Conservation (phyloP, 169 alveolate genomes). For the Theileria parva region DNA sequence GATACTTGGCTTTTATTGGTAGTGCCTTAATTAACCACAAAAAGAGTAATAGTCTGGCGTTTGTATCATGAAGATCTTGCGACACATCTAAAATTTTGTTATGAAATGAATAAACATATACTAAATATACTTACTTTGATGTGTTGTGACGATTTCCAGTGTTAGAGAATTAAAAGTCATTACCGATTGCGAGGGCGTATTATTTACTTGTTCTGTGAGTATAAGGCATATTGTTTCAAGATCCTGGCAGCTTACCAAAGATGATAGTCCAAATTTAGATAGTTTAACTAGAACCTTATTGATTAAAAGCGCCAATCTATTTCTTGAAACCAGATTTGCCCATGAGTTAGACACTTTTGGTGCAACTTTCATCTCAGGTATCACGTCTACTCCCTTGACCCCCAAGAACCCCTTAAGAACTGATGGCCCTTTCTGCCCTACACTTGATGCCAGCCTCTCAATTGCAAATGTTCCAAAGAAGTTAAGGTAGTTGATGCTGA, state of each 20-base stretch:
- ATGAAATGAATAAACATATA: neutral
- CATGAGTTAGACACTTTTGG: constrained; percentile 80
- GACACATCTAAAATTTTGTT: neutral
- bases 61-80: constrained; percentile 29
- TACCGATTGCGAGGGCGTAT: constrained; percentile 74
- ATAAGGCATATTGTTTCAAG: constrained; percentile 60
- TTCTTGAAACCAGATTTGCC: constrained; percentile 50
- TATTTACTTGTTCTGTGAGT: constrained; percentile 62
- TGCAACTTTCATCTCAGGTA: constrained; percentile 85
- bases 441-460: constrained; percentile 87
- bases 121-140: constrained; percentile 8
- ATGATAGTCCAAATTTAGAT: constrained; percentile 12
- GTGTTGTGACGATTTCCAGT: constrained; percentile 72
- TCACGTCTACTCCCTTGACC: constrained; percentile 84
- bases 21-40: constrained; percentile 73
- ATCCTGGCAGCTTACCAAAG: neutral
- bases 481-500: constrained; percentile 88
- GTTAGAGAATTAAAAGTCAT: constrained; percentile 78
- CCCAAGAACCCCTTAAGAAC: constrained; percentile 85
- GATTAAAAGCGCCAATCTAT: constrained; percentile 53
- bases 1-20: constrained; percentile 86
- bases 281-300: constrained; percentile 36
- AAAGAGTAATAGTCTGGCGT: constrained; percentile 76
- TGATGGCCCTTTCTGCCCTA: constrained; percentile 19
- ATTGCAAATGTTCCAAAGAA: constrained; percentile 94